Evolutionary conservation across 164 flowering plant species (phyloP), one percentile per base, ranked within the genome.

Genomic region (Piper betle): DNA sequence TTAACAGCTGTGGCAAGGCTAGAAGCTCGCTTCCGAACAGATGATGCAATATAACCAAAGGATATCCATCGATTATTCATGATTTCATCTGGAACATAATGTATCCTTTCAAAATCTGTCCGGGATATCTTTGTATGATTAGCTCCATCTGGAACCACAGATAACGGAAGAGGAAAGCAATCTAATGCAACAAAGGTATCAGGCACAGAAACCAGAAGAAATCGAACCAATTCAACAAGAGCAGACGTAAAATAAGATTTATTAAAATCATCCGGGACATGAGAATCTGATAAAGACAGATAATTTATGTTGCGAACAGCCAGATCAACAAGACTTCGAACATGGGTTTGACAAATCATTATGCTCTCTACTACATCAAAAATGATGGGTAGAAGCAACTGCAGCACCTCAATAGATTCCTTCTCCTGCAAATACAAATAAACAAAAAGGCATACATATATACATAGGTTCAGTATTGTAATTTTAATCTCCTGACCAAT

Each of bases 181-280:
- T 94, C 96, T 81, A 91, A 76, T 56, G 90, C 87, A 72, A 91
- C 96, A 78, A 94, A 88, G 40, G 97, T 91, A 74, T 91, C 97
- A 48, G 99, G 99, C 2, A 87, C 96, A 64, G 94, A 83, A 19
- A 87, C 66, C 63, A 94, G 71, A 69, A 94, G 68, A 74, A 83
- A 94, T 12, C 87, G 94, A 67, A 94, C 83, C 84, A 94, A 82
- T 78, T 91, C 99, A 71, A 78, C 77, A 64, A 94, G 62, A 57
- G 88, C 84, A 73, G 90, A 73, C 15, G 68, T 69, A 42, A 86
- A 79, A 64, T 85, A 94, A n/a, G 83, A 82, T 71, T 85, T 83
- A 54, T 80, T 68, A 8, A 90, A 84, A 75, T 82, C 84, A 64
- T 88, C 84, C 5, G 83, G 82, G 15, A 80, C 75, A 70, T 85